Percentiles rank a stretch among this genome's conserved stretches.
Evolutionary conservation across 192 early-diverging fungal species (phyloP).

Genomic region (Coemansia sp.): DNA sequence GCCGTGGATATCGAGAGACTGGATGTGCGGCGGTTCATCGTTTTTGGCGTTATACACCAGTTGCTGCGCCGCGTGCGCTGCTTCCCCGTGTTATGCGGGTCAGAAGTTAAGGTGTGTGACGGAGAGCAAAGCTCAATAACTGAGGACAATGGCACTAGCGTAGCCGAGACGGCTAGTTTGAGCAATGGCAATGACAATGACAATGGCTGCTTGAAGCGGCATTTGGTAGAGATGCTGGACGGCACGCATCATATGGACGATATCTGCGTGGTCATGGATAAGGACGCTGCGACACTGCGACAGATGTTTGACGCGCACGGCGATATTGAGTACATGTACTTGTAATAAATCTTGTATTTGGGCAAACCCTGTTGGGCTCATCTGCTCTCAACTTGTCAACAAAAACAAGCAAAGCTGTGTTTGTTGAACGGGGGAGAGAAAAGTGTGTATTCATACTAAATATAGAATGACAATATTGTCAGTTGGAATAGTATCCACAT

Average conservation of each 20-base stretch:
- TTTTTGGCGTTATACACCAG: slow-evolving; percentile 87
- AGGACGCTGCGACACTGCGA: slow-evolving; percentile 20
- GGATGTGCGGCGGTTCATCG: slow-evolving; percentile 87
- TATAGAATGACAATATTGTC: too few species aligned
- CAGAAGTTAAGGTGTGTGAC: background rate
- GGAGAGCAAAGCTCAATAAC: background rate
- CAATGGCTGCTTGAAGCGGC: slow-evolving; percentile 2
- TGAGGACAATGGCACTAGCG: background rate
- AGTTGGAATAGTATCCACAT: too few species aligned
- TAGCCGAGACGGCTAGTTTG: background rate
- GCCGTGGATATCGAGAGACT: slow-evolving; percentile 66
- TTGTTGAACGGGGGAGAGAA: too few species aligned
- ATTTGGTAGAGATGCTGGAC: slow-evolving; percentile 28
- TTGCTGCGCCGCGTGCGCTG: slow-evolving; percentile 89
- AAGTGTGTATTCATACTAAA: too few species aligned
- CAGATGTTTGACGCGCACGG: slow-evolving; percentile 25
- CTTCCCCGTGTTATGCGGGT: slow-evolving; percentile 67
- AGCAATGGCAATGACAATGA: slow-evolving; percentile 2
- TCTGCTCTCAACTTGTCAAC: too few species aligned
- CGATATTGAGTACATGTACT: slow-evolving; percentile 37
- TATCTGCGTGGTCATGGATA: slow-evolving; percentile 31
- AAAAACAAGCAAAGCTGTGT: background rate
- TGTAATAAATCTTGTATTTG: background rate
- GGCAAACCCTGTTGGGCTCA: too few species aligned
- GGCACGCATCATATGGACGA: slow-evolving; percentile 53